Base-by-base conservation (phyloP, 257 asterid species). In the Solanum rostratum region DNA sequence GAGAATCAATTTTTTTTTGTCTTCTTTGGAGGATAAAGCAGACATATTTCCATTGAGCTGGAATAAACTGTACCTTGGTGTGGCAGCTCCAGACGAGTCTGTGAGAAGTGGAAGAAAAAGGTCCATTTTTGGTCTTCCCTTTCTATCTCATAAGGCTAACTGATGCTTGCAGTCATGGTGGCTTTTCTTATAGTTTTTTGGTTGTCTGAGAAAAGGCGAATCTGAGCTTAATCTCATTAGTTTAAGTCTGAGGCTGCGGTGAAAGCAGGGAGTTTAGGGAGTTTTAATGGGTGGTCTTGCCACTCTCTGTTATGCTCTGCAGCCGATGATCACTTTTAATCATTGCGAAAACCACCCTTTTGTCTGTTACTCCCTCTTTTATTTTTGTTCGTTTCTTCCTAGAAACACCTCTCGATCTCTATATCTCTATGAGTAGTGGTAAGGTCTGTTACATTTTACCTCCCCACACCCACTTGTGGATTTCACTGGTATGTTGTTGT, bases 261-360 rank as follows among this genome's bases (percentile, higher is more conserved):
- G 18, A 27, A 14, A 52, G 53, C 62, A 33, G 81, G 49, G 86
- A 63, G 87, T 5, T 22, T 41, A 20, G 76, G 87, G 87, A 5
- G 65, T 83, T 71, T 37, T 6, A 12, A 18, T 57, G 81, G 81
- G 84, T 62, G 73, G 90, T 46, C 79, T 87, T 80, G 88, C 86
- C 68, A 53, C 87, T 84, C 81, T 88, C 70, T 63, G 85, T 50
- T 11, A 8, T 50, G 57, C 50, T 18, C 14, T 37, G 22, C 59
- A 1, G 86, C 89, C 73, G 55, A 85, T 87, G 83, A 85, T 85
- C 79, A 19, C 87, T 57, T n/a, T 19, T 9, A 45, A 14, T 74
- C 41, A 70, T 16, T 15, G 2, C 43, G 24, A 10, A 8, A 60
- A 84, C 59, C 20, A 37, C 68, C 84, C 68, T 66, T 66, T 3